Base-by-base conservation (phyloP, 2,329 filamentous ascomycete species). In the Madurella fahalii region DNA sequence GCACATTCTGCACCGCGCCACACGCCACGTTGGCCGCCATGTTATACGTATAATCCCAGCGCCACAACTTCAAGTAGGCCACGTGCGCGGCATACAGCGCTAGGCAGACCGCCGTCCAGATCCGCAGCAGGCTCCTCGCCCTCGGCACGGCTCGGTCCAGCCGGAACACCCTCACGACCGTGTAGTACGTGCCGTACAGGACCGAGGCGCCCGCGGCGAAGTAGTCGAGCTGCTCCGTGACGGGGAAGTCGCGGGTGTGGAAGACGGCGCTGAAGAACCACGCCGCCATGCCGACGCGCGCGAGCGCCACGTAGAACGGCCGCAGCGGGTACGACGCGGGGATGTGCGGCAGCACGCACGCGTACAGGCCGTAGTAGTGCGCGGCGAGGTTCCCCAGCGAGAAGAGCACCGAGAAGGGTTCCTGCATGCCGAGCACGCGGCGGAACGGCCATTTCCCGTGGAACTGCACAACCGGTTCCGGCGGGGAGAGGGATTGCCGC, bases 371-470 rank as follows among this genome's bases (percentile, higher is more conserved):
- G 63, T 83, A 73, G 68, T 84, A 82, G 75, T 99, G 94, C 13
- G 92, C 93, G 63, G 86, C 81, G 66, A 94, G 86, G 78, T 99
- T 99, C 67, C 95, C 82, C 49, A 96, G 78, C 61, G 89, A 95
- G 79, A 96, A 99, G 67, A 96, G 77, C 62, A 97, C 93, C 48
- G 86, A 91, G 70, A 92, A 90, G 56, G 93, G 91, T 75, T 99
- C 94, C 74, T 99, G 94, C 77, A 96, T 87, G 70, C 94, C 94
- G 51, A 95, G 73, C 67, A 96, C 81, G 62, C 94, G 89, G 71
- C 86, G 79, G 74, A 99, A 99, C 40, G 94, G 94, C 94, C 94
- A 99, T 81, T 99, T 99, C 32, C 94, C 94, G 75, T 99, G 91
- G 77, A 92, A 99, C 74, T 99, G 94, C 53, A 93, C 86, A 47